A percentile compares a stretch with the other conserved stretches of the same genome.
These are phyloP conservation scores for Citrus trifoliata DNA, from an alignment of 345 rosid species.

Conservation along the genomic window DNA sequence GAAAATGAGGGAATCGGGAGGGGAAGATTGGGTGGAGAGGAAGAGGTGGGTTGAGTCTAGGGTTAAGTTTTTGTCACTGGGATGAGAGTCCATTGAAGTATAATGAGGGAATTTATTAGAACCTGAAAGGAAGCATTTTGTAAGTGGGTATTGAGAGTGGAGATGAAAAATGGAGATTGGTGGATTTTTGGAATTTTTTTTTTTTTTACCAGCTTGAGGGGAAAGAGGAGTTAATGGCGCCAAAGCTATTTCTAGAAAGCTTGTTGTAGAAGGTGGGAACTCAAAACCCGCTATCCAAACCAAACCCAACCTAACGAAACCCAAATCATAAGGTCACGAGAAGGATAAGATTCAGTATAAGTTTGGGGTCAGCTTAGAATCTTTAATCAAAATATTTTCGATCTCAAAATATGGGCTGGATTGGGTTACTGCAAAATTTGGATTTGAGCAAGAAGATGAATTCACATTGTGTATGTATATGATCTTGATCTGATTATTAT, in stretches of 20 bases:
- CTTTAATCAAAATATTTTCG: too few species aligned
- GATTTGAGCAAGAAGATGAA: neutral
- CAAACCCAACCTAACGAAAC: too few species aligned
- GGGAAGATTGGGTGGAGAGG: slow-evolving; percentile 34
- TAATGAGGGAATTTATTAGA: neutral
- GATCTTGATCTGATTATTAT: neutral
- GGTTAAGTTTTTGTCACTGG: slow-evolving; percentile 27
- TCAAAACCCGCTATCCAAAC: too few species aligned
- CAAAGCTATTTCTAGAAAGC: neutral
- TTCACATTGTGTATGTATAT: neutral
- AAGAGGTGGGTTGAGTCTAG: slow-evolving; percentile 54
- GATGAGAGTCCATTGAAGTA: slow-evolving; percentile 25
- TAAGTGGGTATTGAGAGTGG: neutral
- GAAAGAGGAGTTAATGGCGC: neutral
- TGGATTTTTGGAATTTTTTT: neutral
- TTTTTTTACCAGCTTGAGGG: neutral
- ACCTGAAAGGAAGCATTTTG: neutral
- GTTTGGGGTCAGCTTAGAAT: too few species aligned
- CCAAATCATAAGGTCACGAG: too few species aligned
- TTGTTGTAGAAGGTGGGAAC: too few species aligned
- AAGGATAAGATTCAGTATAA: too few species aligned
- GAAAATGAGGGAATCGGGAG: slow-evolving; percentile 17
- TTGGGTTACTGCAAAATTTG: too few species aligned
- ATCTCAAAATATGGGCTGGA: too few species aligned
- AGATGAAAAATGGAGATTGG: neutral